Evolutionary conservation across 1,284 basidiomycete species (phyloP), one percentile per base, ranked within the genome.

Genomic region (Ceratobasidium papillatum): DNA sequence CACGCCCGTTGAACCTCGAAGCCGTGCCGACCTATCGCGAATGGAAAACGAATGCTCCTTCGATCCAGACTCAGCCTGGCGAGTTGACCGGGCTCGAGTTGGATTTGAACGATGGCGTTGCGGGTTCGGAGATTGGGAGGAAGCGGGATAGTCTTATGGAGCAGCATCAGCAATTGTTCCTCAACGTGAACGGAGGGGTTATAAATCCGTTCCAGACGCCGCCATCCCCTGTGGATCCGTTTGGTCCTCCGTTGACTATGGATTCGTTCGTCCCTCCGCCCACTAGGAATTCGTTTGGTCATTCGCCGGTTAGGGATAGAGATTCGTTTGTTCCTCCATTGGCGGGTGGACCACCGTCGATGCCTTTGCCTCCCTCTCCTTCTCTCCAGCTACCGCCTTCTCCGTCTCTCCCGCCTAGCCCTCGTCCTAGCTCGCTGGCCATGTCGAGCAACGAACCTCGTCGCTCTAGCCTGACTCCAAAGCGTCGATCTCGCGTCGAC

Each of bases 91-190:
- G 64, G n/a, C 38, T 68, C 3, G 64, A 68, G 38, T 30, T 54
- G 22, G 68, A 71, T 54, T 56, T 71, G 54, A 61, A 49, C 56
- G 49, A 36, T 14, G 47, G 27, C 1, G 56, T 45, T 30, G 45
- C 45, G 45, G 45, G 45, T 47, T 30, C 65, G 11, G 43, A 61
- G 43, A 30, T 34, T n/a, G 56, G 43, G 9, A 38, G 36, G 19
- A 71, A 71, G 30, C 68, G 68, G 3, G 25, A 71, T 32, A 71
- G 68, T 43, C 56, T 71, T 11, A 71, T 71, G 68, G 56, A 59
- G 43, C 68, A 71, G 43, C 68, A 71, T 30, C 68, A 71, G 27
- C 54, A 71, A 30, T 30, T 71, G 8, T 71, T 71, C 30, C 45
- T 71, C 22, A 47, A 49, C n/a, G 41, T 27, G 17, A 71, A 54